Conservation (phyloP, 306 rosid species). For the Myrica gale region DNA sequence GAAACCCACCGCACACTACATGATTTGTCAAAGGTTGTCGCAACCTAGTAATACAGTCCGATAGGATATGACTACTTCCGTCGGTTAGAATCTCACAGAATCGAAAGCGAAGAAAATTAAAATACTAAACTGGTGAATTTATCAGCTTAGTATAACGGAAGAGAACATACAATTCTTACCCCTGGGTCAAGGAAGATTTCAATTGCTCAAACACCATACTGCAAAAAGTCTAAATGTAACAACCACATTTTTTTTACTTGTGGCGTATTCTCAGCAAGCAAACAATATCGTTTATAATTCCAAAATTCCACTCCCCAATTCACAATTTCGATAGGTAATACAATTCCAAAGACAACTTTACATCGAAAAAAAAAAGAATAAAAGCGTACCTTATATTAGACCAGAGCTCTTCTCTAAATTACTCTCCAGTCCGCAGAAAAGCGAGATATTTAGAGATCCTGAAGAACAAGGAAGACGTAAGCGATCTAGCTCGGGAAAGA, state of each 20-base stretch:
- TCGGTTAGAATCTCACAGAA: background rate
- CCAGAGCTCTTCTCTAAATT: background rate
- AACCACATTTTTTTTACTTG: background rate
- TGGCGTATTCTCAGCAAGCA: background rate
- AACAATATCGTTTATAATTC: background rate
- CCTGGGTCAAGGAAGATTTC: background rate
- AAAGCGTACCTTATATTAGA: slow-evolving; percentile 25
- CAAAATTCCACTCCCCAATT: background rate
- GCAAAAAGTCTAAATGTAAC: background rate
- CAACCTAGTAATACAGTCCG: background rate
- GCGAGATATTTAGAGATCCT: slow-evolving; percentile 25
- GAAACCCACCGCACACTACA: background rate
- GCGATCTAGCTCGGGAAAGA: slow-evolving; percentile 21
- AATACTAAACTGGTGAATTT: no score
- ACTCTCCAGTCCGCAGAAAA: slow-evolving; percentile 2
- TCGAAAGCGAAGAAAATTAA: slow-evolving; percentile 4
- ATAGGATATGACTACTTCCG: background rate
- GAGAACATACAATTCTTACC: background rate
- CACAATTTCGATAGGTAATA: background rate
- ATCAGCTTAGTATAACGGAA: no score
- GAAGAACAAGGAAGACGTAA: slow-evolving; percentile 15
- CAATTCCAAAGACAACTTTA: no score
- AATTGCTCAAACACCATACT: background rate
- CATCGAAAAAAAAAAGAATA: background rate
- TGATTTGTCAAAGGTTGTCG: background rate